These are phyloP conservation scores for Grifola frondosa DNA, from an alignment of 1,284 basidiomycete genomes.

Conservation along the genomic window DNA sequence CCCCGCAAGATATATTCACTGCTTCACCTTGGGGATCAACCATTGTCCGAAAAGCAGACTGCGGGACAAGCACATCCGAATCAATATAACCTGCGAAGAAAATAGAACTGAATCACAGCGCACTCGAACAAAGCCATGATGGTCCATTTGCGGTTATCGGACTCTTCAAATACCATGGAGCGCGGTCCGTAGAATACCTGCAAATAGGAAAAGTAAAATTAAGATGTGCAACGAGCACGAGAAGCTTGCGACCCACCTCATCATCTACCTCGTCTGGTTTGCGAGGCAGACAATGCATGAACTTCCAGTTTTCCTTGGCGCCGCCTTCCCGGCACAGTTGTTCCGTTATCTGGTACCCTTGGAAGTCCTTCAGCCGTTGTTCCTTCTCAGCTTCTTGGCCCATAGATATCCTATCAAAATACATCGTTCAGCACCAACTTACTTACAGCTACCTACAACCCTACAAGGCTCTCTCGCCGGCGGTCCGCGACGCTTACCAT, in stretches of 20 bases:
- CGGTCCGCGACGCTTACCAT: constrained; percentile 63
- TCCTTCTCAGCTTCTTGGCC: constrained; percentile 95
- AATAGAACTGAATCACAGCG: constrained; percentile 32
- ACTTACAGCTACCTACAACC: neutral
- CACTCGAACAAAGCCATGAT: constrained; percentile 88
- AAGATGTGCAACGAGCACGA: neutral
- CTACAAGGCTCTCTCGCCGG: neutral
- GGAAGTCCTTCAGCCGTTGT: constrained; percentile 85
- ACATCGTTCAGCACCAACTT: neutral
- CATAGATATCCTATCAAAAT: constrained; percentile 85
- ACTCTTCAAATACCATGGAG: constrained; percentile 73
- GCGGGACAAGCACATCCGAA: constrained; percentile 10
- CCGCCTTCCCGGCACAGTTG: constrained; percentile 74
- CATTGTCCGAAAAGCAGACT: constrained; percentile 54
- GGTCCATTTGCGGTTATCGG: constrained; percentile 92
- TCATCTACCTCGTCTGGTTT: constrained; percentile 95
- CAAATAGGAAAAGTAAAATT: neutral
- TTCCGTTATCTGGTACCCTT: constrained; percentile 95
- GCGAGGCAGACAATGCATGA: constrained; percentile 94
- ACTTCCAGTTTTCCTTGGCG: constrained; percentile 89
- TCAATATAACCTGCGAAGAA: constrained; percentile 2
- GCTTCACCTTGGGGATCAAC: no score
- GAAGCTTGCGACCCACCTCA: constrained; percentile 51
- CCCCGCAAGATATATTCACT: no score
- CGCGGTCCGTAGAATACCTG: constrained; percentile 78